phyloP scores from a whole-genome alignment of 2,329 filamentous ascomycete species.

The Talaromyces sp. region DNA sequence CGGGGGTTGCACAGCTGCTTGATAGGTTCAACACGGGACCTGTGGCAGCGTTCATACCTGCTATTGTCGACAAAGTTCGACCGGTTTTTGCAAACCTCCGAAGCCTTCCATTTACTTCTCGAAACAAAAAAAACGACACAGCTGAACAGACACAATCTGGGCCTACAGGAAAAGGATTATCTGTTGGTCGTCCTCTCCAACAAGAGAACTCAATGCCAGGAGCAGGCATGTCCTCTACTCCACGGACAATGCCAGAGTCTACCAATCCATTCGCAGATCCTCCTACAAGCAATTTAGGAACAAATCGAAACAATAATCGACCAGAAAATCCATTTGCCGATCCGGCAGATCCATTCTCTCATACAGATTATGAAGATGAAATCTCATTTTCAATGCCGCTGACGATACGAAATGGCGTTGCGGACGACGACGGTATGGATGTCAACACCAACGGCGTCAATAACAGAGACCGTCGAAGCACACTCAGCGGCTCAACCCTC shows the following conservation, averaged over 20 bases:
- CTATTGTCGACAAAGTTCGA: constrained; percentile 1
- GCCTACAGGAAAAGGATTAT: background rate
- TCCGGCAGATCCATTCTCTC: background rate
- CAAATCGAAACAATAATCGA: background rate
- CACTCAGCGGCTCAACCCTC: constrained; percentile 10
- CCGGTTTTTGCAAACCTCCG: background rate
- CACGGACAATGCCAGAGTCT: background rate
- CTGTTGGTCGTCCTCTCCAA: background rate
- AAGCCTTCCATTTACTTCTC: background rate
- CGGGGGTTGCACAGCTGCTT: background rate
- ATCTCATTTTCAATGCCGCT: constrained; percentile 2
- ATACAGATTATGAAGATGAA: background rate
- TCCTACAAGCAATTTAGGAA: background rate
- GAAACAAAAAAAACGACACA: background rate
- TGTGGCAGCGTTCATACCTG: background rate
- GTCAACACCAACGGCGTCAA: background rate
- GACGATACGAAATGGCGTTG: constrained; percentile 9
- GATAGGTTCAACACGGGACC: background rate
- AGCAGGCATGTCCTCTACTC: background rate
- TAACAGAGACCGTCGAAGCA: background rate
- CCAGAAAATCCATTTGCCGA: background rate
- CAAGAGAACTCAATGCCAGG: background rate
- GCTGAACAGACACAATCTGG: background rate
- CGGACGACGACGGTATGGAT: background rate
- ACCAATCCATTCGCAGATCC: constrained; percentile 8